These are phyloP conservation scores for Hondaea fermentalgiana DNA, from an alignment of 108 stramenopile genomes.

Conservation along the genomic window DNA sequence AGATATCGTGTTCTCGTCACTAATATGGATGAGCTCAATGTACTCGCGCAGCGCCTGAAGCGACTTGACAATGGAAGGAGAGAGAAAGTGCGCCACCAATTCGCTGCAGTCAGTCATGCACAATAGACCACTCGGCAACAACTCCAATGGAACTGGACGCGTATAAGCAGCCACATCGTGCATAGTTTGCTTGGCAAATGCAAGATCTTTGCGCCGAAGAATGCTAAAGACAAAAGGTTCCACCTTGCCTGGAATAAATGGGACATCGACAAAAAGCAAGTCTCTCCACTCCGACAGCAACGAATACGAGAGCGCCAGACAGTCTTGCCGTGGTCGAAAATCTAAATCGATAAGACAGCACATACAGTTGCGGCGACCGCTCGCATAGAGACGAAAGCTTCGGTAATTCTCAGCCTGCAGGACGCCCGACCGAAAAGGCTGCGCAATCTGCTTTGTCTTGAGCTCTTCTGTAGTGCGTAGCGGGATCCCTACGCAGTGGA, in stretches of 20 bases:
- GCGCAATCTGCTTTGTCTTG: not conserved
- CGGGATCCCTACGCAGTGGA: not conserved
- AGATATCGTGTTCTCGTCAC: not conserved
- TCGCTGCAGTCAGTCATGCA: conserved; percentile 12
- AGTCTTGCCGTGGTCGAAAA: not conserved
- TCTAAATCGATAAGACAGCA: not conserved
- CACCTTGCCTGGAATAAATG: not conserved
- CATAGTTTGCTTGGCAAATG: not conserved
- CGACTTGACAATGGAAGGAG: not conserved
- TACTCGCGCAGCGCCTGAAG: not conserved
- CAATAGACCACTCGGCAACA: not conserved
- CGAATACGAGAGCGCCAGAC: not conserved
- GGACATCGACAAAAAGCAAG: not conserved
- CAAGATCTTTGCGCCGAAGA: not conserved
- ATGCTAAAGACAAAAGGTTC: not conserved
- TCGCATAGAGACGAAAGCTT: not conserved
- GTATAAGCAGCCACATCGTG: not conserved
- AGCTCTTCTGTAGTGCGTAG: not conserved
- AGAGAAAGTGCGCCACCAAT: not conserved
- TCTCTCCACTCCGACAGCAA: not conserved
- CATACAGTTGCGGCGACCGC: not conserved
- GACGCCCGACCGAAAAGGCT: not conserved
- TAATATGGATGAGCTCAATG: not conserved
- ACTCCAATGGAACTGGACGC: not conserved
- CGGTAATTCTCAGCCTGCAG: not conserved